Conservation (phyloP, 2,329 filamentous ascomycete genomes). For the Stachybotrys chlorohalonatus region DNA sequence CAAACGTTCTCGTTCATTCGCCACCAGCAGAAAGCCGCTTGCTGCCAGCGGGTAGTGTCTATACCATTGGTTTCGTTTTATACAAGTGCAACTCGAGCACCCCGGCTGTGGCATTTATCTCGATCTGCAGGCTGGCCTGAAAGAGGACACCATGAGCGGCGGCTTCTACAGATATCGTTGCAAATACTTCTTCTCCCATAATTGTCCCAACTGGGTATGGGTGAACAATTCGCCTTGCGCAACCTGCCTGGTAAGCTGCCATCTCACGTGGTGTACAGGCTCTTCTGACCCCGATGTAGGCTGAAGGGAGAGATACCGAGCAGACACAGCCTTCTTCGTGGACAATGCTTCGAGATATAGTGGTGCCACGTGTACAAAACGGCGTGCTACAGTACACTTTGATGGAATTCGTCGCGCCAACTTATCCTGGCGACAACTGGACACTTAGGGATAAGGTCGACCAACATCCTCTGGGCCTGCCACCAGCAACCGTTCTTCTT, state of each 20-base stretch:
- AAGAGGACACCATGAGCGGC: conserved; percentile 19
- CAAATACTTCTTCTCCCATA: conserved; percentile 43
- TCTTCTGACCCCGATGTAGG: conserved; percentile 20
- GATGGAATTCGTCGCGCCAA: conserved; percentile 33
- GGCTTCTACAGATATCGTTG: conserved; percentile 45
- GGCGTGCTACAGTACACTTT: conserved; percentile 37
- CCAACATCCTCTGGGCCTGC: conserved; percentile 13
- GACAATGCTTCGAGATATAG: conserved; percentile 29
- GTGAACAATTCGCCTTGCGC: conserved; percentile 41
- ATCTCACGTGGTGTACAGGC: neutral
- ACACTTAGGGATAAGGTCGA: conserved; percentile 22
- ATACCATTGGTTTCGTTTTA: neutral
- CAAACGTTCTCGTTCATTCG: neutral
- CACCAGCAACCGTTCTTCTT: neutral
- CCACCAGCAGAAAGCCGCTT: conserved; percentile 9
- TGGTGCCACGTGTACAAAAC: conserved; percentile 34
- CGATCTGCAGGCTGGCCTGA: conserved; percentile 2
- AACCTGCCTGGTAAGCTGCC: conserved; percentile 35
- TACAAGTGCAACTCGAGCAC: neutral
- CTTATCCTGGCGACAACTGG: conserved; percentile 27
- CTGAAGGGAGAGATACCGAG: conserved; percentile 38
- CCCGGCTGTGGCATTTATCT: conserved; percentile 1
- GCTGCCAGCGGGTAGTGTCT: conserved; percentile 9
- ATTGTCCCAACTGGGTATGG: conserved; percentile 46
- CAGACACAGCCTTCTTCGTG: conserved; percentile 15